A percentile compares a stretch with the other conserved stretches of the same genome.
Conservation (phyloP, 2,329 filamentous ascomycete species). For the Thelonectria rubi region DNA sequence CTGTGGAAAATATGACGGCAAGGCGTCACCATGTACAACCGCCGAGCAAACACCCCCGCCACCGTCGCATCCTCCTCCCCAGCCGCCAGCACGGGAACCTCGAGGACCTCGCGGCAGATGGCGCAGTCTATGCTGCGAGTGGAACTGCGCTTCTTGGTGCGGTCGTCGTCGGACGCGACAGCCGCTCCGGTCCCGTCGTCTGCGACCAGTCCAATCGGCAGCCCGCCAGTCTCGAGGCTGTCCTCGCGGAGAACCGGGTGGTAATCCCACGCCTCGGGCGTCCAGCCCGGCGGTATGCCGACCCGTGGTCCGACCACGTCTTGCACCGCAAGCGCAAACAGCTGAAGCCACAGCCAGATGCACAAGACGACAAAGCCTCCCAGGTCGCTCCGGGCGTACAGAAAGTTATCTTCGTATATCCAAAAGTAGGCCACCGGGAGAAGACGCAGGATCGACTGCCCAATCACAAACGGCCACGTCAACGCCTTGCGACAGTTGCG, state of each 20-base stretch:
- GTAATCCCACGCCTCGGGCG: slow-evolving; percentile 89
- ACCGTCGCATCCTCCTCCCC: slow-evolving; percentile 65
- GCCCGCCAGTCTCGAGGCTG: slow-evolving; percentile 77
- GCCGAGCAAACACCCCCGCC: slow-evolving; percentile 77
- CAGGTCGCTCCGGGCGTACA: slow-evolving; percentile 77
- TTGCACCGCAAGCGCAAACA: slow-evolving; percentile 80
- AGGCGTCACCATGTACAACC: slow-evolving; percentile 96
- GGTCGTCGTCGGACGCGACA: slow-evolving; percentile 47
- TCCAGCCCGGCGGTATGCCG: slow-evolving; percentile 76
- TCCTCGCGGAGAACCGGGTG: slow-evolving; percentile 89
- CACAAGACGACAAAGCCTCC: slow-evolving; percentile 67
- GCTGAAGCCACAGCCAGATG: slow-evolving; percentile 88
- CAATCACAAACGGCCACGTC: slow-evolving; percentile 89
- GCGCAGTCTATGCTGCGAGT: slow-evolving; percentile 82
- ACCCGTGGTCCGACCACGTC: slow-evolving; percentile 89
- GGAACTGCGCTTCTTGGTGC: slow-evolving; percentile 45
- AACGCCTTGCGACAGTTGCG: slow-evolving; percentile 92
- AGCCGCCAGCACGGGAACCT: slow-evolving; percentile 81
- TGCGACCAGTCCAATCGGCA: slow-evolving; percentile 76
- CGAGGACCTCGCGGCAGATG: slow-evolving; percentile 91
- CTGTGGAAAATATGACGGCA: slow-evolving; percentile 97
- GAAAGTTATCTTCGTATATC: slow-evolving; percentile 77
- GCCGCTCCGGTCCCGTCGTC: slow-evolving; percentile 38
- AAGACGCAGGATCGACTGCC: slow-evolving; percentile 81
- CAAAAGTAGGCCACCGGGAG: slow-evolving; percentile 89